Base-by-base conservation (phyloP, 73 alveolate species). In the Diophrys appendiculata region DNA sequence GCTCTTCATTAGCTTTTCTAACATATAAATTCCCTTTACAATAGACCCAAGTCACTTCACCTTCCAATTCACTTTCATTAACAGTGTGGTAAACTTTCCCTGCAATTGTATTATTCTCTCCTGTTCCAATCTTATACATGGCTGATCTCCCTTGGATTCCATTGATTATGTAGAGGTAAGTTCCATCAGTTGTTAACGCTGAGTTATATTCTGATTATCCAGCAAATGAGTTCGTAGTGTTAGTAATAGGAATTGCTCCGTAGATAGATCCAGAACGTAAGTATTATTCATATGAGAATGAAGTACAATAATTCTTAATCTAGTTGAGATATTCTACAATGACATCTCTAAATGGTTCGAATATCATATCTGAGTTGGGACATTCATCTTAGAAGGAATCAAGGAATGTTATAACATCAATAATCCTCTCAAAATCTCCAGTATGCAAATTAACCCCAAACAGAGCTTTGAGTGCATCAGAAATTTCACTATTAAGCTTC, bases 81-180 rank as follows among this genome's bases (percentile, higher is more conserved):
- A n/a, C n/a, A 27, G 69, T 55, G 32, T 76, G 83, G 65, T 94
- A 94, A 56, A 94, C 95, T 60, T 89, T 88, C 33, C 98, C 98
- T 27, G 95, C 90, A 25, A 89, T 29, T 1, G 98, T 87, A 22
- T 83, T 79, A 27, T 82, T 56, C 65, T 93, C 95, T 8, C 98
- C 98, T 24, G 98, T 91, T 0, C 98, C 98, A 22, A 94, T 77
- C 75, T 91, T 94, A 55, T 74, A 91, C 93, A 91, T 91, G 31
- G 93, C 91, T 2, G 94, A 97, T 67, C 91, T 87, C 29, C 90
- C 86, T 18, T 95, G 69, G 22, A 82, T 27, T 78, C 95, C 76
- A 29, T 92, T 81, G 43, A 67, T 69, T 0, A 92, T 73, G 76
- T 89, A 94, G 43, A 94, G 72, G 70, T 91, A 94, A 52, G 64